Evolutionary conservation across 805 yeast genomes (phyloP), one percentile per base, ranked within the genome.

Genomic region (Priceomyces fermenticarens): DNA sequence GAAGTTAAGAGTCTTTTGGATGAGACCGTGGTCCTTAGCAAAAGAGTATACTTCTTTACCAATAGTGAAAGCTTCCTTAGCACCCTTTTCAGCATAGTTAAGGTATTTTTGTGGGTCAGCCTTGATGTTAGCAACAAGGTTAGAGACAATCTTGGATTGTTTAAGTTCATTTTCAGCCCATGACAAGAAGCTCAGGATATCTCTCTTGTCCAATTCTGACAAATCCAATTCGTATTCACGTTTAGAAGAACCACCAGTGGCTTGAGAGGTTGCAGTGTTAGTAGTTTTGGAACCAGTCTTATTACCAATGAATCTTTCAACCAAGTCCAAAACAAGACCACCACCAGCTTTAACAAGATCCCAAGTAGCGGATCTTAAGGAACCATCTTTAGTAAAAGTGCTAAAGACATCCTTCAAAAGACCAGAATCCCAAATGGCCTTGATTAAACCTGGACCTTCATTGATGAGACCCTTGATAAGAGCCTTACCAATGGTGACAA

Each of bases 351-450:
- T 60, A 45, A 63, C 70, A 33, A 62, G 63, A 35, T 45, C 48
- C 41, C 65, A 51, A 20, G 69, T 53, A 26, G 70, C 65, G 35
- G 49, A 36, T 45, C 58, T 59, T 55, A 70, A 67, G 30, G 54
- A 56, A 25, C 54, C 3, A 53, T 64, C 66, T 50, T 66, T 59
- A 35, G 58, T 40, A 35, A 69, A 43, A 38, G 50, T 55, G 41
- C 46, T 47, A 55, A 67, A 63, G 36, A 68, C 45, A 25, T 55
- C 57, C 39, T 56, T 54, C 39, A 70, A 42, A 44, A 67, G 62
- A 43, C 73, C 73, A 27, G 74, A 67, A 50, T 66, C 54, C 64
- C 60, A 68, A 45, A 70, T 46, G 38, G 73, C 73, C 39, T 56
- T 52, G 44, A 69, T 49, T 53, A 70, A 67, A 31, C 68, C 57